These are phyloP conservation scores for Pilasporangium apinafurcum DNA, from an alignment of 352 stramenopile species.

Conservation along the genomic window DNA sequence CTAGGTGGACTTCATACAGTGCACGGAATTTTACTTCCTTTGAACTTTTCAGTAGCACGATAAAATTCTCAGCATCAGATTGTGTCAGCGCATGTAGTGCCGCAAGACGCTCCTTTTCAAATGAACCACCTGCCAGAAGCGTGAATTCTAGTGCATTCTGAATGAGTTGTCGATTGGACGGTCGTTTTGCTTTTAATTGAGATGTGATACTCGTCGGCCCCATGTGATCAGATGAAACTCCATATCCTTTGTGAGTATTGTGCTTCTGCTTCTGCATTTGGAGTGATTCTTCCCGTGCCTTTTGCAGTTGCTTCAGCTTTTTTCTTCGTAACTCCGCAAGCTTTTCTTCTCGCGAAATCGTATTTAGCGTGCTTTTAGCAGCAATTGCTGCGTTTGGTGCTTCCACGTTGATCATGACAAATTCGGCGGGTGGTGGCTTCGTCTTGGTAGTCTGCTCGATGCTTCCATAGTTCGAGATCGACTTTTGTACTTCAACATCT, in stretches of 20 bases:
- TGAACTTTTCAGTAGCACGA: constrained; percentile 67
- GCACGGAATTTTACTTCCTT: constrained; percentile 72
- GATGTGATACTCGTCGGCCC: background rate
- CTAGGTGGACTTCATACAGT: constrained; percentile 59
- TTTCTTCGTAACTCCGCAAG: constrained; percentile 45
- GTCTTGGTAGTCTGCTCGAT: background rate
- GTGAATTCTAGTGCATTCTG: constrained; percentile 82
- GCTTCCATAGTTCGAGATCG: background rate
- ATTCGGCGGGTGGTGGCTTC: constrained; percentile 4
- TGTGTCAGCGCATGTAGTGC: constrained; percentile 33
- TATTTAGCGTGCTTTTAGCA: background rate
- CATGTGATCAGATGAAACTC: too few species aligned
- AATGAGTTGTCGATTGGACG: constrained; percentile 65
- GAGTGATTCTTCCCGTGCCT: constrained; percentile 23
- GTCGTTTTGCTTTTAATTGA: constrained; percentile 14
- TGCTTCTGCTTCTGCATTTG: constrained; percentile 21
- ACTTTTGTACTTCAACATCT: background rate
- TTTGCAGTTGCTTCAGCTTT: constrained; percentile 61
- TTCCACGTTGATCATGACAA: constrained; percentile 11
- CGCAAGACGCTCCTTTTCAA: constrained; percentile 42
- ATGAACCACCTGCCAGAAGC: constrained; percentile 51
- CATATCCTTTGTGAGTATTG: constrained; percentile 3
- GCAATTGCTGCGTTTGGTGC: background rate
- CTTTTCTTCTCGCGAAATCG: constrained; percentile 3
- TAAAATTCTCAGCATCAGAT: constrained; percentile 58